These are phyloP conservation scores for Cytospora schulzeri DNA, from an alignment of 2,329 filamentous ascomycete genomes.

Conservation along the genomic window DNA sequence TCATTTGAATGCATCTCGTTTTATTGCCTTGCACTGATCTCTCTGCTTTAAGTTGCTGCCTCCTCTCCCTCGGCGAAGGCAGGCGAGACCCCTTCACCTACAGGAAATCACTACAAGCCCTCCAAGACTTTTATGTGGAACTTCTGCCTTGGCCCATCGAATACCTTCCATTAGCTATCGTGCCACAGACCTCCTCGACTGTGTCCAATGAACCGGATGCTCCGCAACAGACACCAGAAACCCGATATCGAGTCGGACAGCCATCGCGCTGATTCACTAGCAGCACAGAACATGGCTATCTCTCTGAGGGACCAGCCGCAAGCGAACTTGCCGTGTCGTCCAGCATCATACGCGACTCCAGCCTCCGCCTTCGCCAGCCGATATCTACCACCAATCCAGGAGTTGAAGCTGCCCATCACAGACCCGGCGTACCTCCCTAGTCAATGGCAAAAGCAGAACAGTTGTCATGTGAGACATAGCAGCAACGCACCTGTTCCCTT, in stretches of 20 bases:
- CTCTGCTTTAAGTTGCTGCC: not conserved
- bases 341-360: not conserved
- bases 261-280: not conserved
- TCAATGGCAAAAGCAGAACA: not conserved
- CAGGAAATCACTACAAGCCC: not conserved
- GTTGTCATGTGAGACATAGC: not conserved
- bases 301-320: not conserved
- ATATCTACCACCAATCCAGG: constrained; percentile 12
- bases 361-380: not conserved
- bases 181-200: not conserved
- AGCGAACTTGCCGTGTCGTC: not conserved
- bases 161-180: not conserved
- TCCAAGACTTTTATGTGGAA: not conserved
- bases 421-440: not conserved
- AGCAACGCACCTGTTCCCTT: not conserved
- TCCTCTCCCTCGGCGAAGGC: not conserved
- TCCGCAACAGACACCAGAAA: not conserved
- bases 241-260: not conserved
- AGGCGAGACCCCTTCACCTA: not conserved
- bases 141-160: not conserved
- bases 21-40: not conserved
- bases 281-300: not conserved
- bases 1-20: not conserved
- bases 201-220: not conserved
- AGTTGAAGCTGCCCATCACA: not conserved